Percentiles rank a stretch among this genome's conserved stretches.
phyloP scores from a whole-genome alignment of 2,329 filamentous ascomycete genomes.

The Ascocoryne sarcoides region DNA sequence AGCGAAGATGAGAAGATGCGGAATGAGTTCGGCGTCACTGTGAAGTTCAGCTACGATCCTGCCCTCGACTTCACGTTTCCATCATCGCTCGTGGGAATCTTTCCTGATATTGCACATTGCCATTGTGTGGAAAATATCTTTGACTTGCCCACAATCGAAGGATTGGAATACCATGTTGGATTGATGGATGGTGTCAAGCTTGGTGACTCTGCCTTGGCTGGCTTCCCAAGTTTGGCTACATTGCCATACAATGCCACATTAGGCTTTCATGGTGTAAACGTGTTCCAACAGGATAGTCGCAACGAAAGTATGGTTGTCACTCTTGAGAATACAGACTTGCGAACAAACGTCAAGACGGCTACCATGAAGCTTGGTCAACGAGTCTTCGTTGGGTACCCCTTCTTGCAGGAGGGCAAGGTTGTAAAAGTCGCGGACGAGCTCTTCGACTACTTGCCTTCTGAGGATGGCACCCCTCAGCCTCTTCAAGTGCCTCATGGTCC shows the following conservation, averaged over 20 bases:
- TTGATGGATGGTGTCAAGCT: slow-evolving; percentile 78
- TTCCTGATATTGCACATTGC: slow-evolving; percentile 80
- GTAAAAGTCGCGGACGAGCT: slow-evolving; percentile 85
- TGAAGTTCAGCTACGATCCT: slow-evolving; percentile 84
- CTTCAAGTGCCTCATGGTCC: slow-evolving; percentile 62
- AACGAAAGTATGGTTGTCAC: slow-evolving; percentile 96
- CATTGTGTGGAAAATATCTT: slow-evolving; percentile 94
- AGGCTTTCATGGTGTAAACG: slow-evolving; percentile 81
- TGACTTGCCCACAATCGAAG: slow-evolving; percentile 86
- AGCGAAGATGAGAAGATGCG: slow-evolving; percentile 68
- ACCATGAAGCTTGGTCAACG: slow-evolving; percentile 74
- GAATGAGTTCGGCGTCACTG: slow-evolving; percentile 82
- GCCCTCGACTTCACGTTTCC: slow-evolving; percentile 75
- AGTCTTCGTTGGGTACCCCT: slow-evolving; percentile 90
- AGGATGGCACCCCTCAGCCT: slow-evolving; percentile 52
- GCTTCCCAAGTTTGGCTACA: slow-evolving; percentile 84
- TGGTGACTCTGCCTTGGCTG: slow-evolving; percentile 75
- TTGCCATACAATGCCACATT: slow-evolving; percentile 74
- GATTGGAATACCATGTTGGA: slow-evolving; percentile 75
- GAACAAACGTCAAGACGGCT: slow-evolving; percentile 62
- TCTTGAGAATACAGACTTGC: slow-evolving; percentile 62
- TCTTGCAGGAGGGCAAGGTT: slow-evolving; percentile 88
- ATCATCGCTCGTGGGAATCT: slow-evolving; percentile 79
- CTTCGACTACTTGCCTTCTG: slow-evolving; percentile 72
- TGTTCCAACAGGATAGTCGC: slow-evolving; percentile 91